Evolutionary conservation across 2,329 filamentous ascomycete genomes (phyloP).

Genomic region (Fusarium hainanense): DNA sequence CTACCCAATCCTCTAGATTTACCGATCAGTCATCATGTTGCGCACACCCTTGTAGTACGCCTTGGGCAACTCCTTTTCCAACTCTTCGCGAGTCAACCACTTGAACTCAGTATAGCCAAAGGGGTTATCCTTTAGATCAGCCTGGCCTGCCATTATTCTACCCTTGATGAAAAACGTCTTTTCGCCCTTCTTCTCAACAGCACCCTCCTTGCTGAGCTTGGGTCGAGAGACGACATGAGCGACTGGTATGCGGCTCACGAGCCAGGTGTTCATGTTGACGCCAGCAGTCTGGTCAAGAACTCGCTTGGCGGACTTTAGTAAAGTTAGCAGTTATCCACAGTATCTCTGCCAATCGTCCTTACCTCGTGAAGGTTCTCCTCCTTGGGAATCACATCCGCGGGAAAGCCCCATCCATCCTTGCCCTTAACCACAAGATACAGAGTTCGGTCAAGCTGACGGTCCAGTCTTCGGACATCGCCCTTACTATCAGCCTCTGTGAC

Average conservation of each 20-base stretch:
- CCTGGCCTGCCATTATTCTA: constrained; percentile 97
- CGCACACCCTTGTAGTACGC: constrained; percentile 80
- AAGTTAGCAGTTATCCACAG: constrained; percentile 1
- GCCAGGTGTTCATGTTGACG: constrained; percentile 98
- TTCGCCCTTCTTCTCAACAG: constrained; percentile 66
- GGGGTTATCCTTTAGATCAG: constrained; percentile 77
- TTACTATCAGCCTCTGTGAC: constrained; percentile 81
- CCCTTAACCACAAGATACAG: constrained; percentile 88
- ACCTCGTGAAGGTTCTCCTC: constrained; percentile 87
- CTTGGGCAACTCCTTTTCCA: constrained; percentile 71
- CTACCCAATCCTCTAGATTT: constrained; percentile 42
- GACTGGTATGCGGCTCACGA: constrained; percentile 89
- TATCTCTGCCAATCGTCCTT: constrained; percentile 44
- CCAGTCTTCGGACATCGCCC: constrained; percentile 80
- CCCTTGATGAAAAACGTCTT: constrained; percentile 98
- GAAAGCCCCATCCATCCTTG: constrained; percentile 84
- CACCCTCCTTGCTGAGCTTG: constrained; percentile 56
- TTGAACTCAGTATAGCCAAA: constrained; percentile 84
- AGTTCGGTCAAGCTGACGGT: constrained; percentile 81
- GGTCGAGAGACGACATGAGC: constrained; percentile 77
- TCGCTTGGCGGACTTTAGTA: constrained; percentile 78
- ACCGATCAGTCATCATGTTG: constrained; percentile 87
- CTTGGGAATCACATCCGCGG: constrained; percentile 73
- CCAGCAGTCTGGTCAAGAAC: constrained; percentile 82
- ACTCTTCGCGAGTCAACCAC: constrained; percentile 93